phyloP scores from a whole-genome alignment of 257 asterid species.

The Nicotiana otophora region DNA sequence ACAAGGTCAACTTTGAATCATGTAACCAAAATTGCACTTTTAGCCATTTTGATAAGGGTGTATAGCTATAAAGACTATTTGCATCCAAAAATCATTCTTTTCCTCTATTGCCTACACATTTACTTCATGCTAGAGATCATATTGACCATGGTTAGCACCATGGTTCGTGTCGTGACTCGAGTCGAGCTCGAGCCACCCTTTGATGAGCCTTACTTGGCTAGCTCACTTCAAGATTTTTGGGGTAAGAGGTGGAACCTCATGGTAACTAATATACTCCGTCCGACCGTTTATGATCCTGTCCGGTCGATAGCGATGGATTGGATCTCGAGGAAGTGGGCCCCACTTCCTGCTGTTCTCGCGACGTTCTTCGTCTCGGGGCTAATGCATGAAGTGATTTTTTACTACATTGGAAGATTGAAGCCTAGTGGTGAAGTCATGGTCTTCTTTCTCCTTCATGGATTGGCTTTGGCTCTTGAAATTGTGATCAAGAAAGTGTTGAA shows the following conservation, averaged over 20 bases:
- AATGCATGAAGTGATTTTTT: conserved; percentile 58
- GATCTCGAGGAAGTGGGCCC: conserved; percentile 16
- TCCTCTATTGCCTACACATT: conserved; percentile 3
- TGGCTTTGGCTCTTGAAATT: conserved; percentile 26
- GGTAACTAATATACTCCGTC: conserved; percentile 38
- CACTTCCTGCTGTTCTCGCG: conserved; percentile 23
- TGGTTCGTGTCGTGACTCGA: background rate
- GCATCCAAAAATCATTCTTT: conserved; percentile 23
- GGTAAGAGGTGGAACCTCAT: conserved; percentile 59
- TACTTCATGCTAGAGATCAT: conserved; percentile 12
- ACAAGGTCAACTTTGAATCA: conserved; percentile 10
- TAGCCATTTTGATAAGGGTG: conserved; percentile 9
- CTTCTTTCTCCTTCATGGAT: conserved; percentile 49
- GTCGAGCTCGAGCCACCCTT: conserved; percentile 37
- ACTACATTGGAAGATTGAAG: conserved; percentile 33
- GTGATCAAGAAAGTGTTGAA: conserved; percentile 20
- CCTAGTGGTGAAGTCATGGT: conserved; percentile 36
- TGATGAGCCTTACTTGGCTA: conserved; percentile 42
- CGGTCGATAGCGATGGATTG: background rate
- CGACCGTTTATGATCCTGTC: conserved; percentile 33
- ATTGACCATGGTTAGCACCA: background rate
- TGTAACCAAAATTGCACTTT: conserved; percentile 11
- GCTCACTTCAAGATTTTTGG: conserved; percentile 64
- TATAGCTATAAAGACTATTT: conserved; percentile 8
- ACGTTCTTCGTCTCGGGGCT: conserved; percentile 52